Base-by-base conservation (phyloP, 2,329 filamentous ascomycete species). In the Lachnum nothofagi region DNA sequence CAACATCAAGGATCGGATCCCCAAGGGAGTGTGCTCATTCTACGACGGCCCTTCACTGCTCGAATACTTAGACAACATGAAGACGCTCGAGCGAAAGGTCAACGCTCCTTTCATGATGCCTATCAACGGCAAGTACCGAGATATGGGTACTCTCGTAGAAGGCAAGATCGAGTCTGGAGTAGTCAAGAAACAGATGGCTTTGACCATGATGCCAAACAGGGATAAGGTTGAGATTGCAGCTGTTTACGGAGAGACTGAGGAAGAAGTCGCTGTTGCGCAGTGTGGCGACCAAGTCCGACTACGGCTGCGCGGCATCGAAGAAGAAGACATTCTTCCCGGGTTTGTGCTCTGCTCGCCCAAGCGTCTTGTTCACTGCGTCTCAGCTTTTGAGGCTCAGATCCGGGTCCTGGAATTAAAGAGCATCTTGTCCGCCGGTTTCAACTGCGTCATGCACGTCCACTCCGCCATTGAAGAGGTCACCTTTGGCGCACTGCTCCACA, bases 21-120 rank as follows among this genome's bases (percentile, higher is more conserved):
- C 89, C 17, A 83, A 86, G 65, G 84, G 83, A 2, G 58, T 88
- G 3, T 83, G 81, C 34, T 80, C 88, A 7, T 98, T 90, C 88
- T 94, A 89, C 67, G 77, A 88, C 34, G 90, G 91, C 0, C 91
- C 91, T 8, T 93, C 91, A 17, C 80, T 98, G 40, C 83, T 98
- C 17, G 91, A 97, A 70, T 96, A 91, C 70, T 82, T 98, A n/a
- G 91, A 96, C 67, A 76, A 80, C 65, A 96, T 97, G 88, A 83
- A 86, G 63, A 83, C 91, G 10, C 79, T 96, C 33, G 91, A 98
- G 69, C 88, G 93, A 62, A 98, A 97, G 76, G 72, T 96, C 62
- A 95, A 95, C 62, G 93, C 93, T 2, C 91, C 93, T 8, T 97
- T 98, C 78, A 97, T 98, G 93, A 96, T 98, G 91, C 88, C 93